Conservation (phyloP, 2,329 filamentous ascomycete genomes). For the Fusarium brachygibbosum region DNA sequence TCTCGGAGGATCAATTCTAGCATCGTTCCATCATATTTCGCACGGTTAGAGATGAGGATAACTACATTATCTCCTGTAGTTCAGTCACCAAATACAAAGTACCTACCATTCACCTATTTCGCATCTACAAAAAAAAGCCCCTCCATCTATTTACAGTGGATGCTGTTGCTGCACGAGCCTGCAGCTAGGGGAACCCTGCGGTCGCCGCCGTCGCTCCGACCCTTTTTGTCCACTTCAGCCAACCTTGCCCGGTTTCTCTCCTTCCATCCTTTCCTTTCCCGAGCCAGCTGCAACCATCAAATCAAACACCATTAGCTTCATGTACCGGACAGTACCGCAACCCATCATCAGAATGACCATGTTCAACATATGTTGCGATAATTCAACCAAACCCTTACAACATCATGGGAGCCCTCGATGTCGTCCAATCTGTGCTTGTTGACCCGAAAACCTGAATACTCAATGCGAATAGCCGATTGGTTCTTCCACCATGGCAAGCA, state of each 20-base stretch:
- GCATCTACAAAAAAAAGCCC: slow-evolving; percentile 15
- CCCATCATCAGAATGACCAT: slow-evolving; percentile 33
- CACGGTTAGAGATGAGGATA: slow-evolving; percentile 3
- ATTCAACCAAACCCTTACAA: background rate
- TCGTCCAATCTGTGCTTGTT: background rate
- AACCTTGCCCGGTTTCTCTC: slow-evolving; percentile 12
- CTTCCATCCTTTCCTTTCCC: slow-evolving; percentile 12
- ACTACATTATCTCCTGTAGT: slow-evolving; percentile 1
- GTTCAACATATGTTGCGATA: background rate
- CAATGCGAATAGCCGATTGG: slow-evolving; percentile 3
- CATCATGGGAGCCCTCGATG: background rate
- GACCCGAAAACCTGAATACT: background rate
- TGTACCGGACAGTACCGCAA: slow-evolving; percentile 25
- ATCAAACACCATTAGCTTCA: slow-evolving; percentile 30
- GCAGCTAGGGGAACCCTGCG: slow-evolving; percentile 40
- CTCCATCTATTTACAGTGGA: slow-evolving; percentile 40
- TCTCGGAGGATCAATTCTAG: slow-evolving; percentile 9
- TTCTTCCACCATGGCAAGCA: slow-evolving; percentile 17
- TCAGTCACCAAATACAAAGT: slow-evolving; percentile 16
- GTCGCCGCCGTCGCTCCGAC: slow-evolving; percentile 39
- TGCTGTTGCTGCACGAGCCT: slow-evolving; percentile 31
- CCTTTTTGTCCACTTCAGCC: slow-evolving; percentile 39
- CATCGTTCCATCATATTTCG: slow-evolving; percentile 7
- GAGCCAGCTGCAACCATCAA: slow-evolving; percentile 16
- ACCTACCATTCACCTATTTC: slow-evolving; percentile 4